A percentile compares a stretch with the other conserved stretches of the same genome.
phyloP scores from a whole-genome alignment of 2,329 filamentous ascomycete genomes.

The Epichloe glyceriae region DNA sequence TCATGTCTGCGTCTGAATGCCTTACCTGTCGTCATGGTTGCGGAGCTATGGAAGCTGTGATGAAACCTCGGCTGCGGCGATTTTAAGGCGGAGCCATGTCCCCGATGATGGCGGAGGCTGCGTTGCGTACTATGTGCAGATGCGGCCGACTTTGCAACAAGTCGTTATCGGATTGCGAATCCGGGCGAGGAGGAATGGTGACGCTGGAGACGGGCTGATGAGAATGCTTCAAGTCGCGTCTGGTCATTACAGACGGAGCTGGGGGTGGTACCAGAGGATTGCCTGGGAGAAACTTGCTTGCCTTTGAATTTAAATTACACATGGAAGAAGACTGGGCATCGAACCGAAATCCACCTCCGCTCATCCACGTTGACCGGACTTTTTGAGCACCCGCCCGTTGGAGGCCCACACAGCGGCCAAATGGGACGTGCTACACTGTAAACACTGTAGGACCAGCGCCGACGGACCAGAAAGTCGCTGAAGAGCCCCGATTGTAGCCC shows the following conservation, averaged over 20 bases:
- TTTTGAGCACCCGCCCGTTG: neutral
- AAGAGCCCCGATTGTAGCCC: no score
- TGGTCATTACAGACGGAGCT: neutral
- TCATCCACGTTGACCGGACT: neutral
- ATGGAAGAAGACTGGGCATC: neutral
- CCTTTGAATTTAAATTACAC: conserved; percentile 2
- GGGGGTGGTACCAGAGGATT: neutral
- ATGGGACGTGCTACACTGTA: neutral
- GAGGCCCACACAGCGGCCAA: neutral
- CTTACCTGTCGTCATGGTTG: conserved; percentile 6
- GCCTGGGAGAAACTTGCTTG: neutral
- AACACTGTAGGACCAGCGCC: no score
- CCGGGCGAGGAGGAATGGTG: neutral
- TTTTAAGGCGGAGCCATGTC: conserved; percentile 9
- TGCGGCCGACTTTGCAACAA: neutral
- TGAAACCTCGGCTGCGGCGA: conserved; percentile 1
- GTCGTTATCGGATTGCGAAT: neutral
- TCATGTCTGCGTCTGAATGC: neutral
- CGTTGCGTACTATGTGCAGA: neutral
- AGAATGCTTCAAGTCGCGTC: neutral
- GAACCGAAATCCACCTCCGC: neutral
- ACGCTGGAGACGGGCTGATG: neutral
- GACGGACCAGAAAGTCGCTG: no score
- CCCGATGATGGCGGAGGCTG: neutral
- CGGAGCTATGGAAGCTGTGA: conserved; percentile 4